A percentile compares a stretch with the other conserved stretches of the same genome.
These are phyloP conservation scores for Linum tenue DNA, from an alignment of 345 rosid genomes.

Conservation along the genomic window DNA sequence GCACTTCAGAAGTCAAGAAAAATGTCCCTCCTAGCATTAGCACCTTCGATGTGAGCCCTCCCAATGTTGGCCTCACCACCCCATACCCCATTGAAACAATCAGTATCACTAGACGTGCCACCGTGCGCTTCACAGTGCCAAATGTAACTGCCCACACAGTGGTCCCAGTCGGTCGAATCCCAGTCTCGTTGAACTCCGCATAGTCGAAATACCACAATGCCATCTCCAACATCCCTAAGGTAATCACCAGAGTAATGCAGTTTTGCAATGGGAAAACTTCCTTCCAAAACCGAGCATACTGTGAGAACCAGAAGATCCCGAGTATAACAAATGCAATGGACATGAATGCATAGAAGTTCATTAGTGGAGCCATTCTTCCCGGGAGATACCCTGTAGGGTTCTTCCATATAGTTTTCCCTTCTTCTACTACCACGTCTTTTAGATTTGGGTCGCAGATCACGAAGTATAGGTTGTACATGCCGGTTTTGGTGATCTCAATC, in stretches of 20 bases:
- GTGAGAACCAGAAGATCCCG: constrained; percentile 88
- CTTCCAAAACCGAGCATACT: constrained; percentile 86
- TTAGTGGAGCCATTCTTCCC: constrained; percentile 93
- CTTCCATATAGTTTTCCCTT: constrained; percentile 91
- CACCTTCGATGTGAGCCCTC: constrained; percentile 87
- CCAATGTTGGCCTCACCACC: constrained; percentile 91
- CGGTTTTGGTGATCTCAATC: constrained; percentile 61
- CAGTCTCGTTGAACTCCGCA: constrained; percentile 79
- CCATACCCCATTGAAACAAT: constrained; percentile 97
- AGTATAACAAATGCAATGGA: constrained; percentile 82
- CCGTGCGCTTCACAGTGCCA: constrained; percentile 63
- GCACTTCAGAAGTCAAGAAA: constrained; percentile 82
- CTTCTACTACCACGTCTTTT: constrained; percentile 54
- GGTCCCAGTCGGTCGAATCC: constrained; percentile 76
- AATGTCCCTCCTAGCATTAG: constrained; percentile 81
- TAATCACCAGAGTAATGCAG: constrained; percentile 76
- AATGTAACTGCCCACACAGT: constrained; percentile 92
- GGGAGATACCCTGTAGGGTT: constrained; percentile 86
- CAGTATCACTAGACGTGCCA: constrained; percentile 66
- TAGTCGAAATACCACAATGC: constrained; percentile 94
- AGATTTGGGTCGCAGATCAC: constrained; percentile 75
- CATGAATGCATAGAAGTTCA: constrained; percentile 83
- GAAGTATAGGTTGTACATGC: constrained; percentile 93
- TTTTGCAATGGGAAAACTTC: constrained; percentile 86
- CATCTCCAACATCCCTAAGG: constrained; percentile 93